These are phyloP conservation scores for Allium sativum DNA, from an alignment of 106 monocot genomes.

Conservation along the genomic window DNA sequence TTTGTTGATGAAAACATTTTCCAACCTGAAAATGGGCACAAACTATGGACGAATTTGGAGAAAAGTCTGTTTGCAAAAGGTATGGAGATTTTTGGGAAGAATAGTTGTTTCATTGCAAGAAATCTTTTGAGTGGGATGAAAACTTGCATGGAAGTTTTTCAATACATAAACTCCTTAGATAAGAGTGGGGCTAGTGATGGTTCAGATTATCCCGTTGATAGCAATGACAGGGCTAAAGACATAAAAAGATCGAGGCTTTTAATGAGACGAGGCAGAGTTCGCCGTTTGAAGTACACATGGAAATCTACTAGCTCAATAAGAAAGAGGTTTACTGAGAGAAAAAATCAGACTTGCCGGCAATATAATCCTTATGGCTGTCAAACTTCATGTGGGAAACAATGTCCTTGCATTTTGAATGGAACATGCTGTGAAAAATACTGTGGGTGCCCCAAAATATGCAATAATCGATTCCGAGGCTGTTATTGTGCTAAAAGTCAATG, in stretches of 20 bases:
- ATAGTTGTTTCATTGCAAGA: slow-evolving; percentile 93
- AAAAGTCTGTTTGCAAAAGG: slow-evolving; percentile 77
- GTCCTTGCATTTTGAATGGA: slow-evolving; percentile 77
- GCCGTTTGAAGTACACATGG: slow-evolving; percentile 93
- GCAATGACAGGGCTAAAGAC: slow-evolving; percentile 59
- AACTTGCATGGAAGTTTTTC: slow-evolving; percentile 71
- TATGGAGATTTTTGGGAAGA: slow-evolving; percentile 85
- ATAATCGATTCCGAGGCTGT: slow-evolving; percentile 90
- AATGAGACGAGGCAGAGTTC: slow-evolving; percentile 86
- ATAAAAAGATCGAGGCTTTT: slow-evolving; percentile 77
- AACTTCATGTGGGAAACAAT: slow-evolving; percentile 89
- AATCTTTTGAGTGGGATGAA: slow-evolving; percentile 95
- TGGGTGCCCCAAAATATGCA: slow-evolving; percentile 93
- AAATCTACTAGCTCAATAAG: slow-evolving; percentile 92
- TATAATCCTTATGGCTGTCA: slow-evolving; percentile 95
- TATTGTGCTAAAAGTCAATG: slow-evolving; percentile 98
- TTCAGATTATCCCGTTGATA: slow-evolving; percentile 49
- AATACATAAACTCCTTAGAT: slow-evolving; percentile 69
- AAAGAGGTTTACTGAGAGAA: slow-evolving; percentile 83
- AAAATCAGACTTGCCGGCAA: slow-evolving; percentile 92
- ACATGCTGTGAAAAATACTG: slow-evolving; percentile 99
- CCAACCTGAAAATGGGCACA: slow-evolving; percentile 27
- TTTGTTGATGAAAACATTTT: slow-evolving; percentile 69
- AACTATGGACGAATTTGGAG: slow-evolving; percentile 71
- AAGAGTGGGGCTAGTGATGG: slow-evolving; percentile 48